A percentile compares a stretch with the other conserved stretches of the same genome.
Evolutionary conservation across 1,284 basidiomycete species (phyloP).

Genomic region (Kwoniella shivajii): DNA sequence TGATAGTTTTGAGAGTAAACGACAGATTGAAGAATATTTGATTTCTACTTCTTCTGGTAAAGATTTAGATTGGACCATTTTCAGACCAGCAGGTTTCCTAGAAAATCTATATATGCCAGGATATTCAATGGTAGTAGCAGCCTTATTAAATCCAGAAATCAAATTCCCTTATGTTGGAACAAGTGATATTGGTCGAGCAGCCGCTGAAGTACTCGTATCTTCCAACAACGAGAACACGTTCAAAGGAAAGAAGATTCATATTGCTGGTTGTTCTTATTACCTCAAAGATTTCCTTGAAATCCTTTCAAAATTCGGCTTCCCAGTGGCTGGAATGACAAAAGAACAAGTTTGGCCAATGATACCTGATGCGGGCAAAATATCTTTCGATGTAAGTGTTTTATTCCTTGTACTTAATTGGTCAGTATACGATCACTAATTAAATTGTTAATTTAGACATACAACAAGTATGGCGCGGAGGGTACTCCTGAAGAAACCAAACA

Average conservation of each 20-base stretch:
- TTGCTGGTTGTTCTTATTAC: neutral
- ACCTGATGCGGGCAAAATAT: too few relatives aligned
- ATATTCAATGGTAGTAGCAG: neutral
- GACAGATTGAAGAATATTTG: neutral
- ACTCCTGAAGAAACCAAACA: constrained; percentile 1
- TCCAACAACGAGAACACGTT: neutral
- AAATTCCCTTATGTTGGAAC: neutral
- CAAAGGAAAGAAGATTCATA: neutral
- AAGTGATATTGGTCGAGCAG: neutral
- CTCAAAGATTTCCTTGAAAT: neutral
- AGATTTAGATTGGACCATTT: neutral
- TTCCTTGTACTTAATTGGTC: too few relatives aligned
- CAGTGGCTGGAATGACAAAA: too few relatives aligned
- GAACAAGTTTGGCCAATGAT: too few relatives aligned
- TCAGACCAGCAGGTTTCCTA: neutral
- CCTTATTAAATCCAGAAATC: neutral
- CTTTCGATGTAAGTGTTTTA: too few relatives aligned
- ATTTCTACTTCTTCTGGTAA: neutral
- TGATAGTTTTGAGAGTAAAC: neutral
- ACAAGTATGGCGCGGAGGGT: neutral
- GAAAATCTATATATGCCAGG: neutral
- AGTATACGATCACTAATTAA: too few relatives aligned
- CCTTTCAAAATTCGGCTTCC: too few relatives aligned
- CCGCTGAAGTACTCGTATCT: neutral
- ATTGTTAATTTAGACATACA: neutral